Percentiles rank a stretch among this genome's conserved stretches.
phyloP scores from a whole-genome alignment of 768 basidiomycete species.

The Termitomyces sp. region DNA sequence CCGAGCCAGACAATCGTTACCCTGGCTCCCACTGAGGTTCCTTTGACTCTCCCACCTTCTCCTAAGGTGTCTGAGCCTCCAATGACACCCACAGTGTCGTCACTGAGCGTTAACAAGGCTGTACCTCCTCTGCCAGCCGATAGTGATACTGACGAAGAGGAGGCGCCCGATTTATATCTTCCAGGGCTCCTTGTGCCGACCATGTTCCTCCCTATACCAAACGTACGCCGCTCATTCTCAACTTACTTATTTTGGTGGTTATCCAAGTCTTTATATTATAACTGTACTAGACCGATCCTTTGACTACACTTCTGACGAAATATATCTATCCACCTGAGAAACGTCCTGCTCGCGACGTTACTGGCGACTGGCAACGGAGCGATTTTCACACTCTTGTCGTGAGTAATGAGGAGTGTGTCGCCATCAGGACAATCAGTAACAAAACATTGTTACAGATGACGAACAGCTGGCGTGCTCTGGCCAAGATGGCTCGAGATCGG shows the following conservation, averaged over 20 bases:
- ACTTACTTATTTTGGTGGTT: slow-evolving; percentile 59
- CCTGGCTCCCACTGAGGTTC: slow-evolving; percentile 35
- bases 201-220: slow-evolving; percentile 87
- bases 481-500: slow-evolving; percentile 78
- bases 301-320: slow-evolving; percentile 77
- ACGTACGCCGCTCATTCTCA: slow-evolving; percentile 62
- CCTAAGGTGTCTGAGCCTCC: slow-evolving; percentile 17
- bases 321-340: slow-evolving; percentile 74
- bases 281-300: slow-evolving; percentile 71
- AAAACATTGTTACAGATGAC: slow-evolving; percentile 53
- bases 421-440: slow-evolving; percentile 16
- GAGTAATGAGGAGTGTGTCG: slow-evolving; percentile 28
- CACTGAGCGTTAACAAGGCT: slow-evolving; percentile 47
- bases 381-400: slow-evolving; percentile 82
- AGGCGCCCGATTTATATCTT: slow-evolving; percentile 54
- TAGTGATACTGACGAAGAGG: slow-evolving; percentile 43
- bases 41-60: slow-evolving; percentile 30
- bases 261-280: slow-evolving; percentile 40
- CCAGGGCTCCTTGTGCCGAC: slow-evolving; percentile 67
- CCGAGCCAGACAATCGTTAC: slow-evolving; percentile 18
- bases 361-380: slow-evolving; percentile 65
- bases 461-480: slow-evolving; percentile 82
- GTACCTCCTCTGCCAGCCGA: slow-evolving; percentile 42
- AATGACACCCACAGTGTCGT: slow-evolving; percentile 18
- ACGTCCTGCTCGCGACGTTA: slow-evolving; percentile 66